Evolutionary conservation across 164 flowering plant species (phyloP).

Genomic region (Berberis thunbergii): DNA sequence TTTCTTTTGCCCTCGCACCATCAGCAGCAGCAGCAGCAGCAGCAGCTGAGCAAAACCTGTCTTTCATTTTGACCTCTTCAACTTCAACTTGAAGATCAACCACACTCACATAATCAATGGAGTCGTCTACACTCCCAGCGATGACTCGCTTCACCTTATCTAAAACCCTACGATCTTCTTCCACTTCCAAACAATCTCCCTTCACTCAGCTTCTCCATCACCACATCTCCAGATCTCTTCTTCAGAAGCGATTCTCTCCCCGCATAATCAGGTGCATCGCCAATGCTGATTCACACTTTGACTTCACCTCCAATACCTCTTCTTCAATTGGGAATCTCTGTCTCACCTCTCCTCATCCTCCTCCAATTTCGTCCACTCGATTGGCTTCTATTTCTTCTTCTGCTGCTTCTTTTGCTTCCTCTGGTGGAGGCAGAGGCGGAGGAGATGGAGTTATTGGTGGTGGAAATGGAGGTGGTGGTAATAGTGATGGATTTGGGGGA

Average conservation of each 20-base stretch:
- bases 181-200: conserved; percentile 3
- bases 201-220: conserved; percentile 11
- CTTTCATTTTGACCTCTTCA: no score
- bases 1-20: no score
- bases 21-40: no score
- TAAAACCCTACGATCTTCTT: conserved; percentile 22
- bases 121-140: conserved; percentile 11
- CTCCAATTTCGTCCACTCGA: conserved; percentile 10
- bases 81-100: no score
- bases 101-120: neutral
- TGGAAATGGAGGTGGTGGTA: conserved; percentile 24
- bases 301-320: conserved; percentile 9
- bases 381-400: conserved; percentile 29
- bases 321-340: conserved; percentile 4
- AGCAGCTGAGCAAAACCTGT: no score
- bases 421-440: conserved; percentile 29
- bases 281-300: conserved; percentile 4
- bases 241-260: conserved; percentile 7
- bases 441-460: conserved; percentile 20
- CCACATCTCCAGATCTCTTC: conserved; percentile 7
- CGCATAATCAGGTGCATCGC: conserved; percentile 16
- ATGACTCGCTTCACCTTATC: conserved; percentile 26
- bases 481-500: conserved; percentile 23
- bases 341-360: neutral
- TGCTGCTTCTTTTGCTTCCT: conserved; percentile 11